These are phyloP conservation scores for Cercospora brassicicola DNA, from an alignment of 2,329 filamentous ascomycete genomes.

Conservation along the genomic window DNA sequence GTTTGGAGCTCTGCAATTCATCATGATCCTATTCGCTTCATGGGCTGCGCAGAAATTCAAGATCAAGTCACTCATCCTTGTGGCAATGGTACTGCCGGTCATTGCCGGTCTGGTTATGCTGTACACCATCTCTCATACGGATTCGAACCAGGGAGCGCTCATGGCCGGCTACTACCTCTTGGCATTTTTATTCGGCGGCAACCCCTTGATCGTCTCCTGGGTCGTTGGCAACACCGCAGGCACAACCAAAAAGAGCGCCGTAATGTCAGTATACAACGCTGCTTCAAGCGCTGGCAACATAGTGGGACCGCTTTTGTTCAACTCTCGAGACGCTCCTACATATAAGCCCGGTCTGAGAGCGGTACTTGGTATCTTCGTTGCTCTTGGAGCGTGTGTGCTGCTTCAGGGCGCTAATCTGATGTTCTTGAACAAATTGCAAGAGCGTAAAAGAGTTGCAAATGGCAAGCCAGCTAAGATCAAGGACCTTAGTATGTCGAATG, in stretches of 20 bases:
- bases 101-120: conserved; percentile 61
- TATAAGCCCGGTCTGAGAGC: conserved; percentile 60
- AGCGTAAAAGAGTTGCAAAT: conserved; percentile 55
- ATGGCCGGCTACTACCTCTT: conserved; percentile 66
- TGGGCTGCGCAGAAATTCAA: conserved; percentile 59
- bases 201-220: conserved; percentile 67
- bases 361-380: conserved; percentile 57
- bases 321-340: conserved; percentile 55
- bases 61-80: conserved; percentile 59
- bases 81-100: conserved; percentile 58
- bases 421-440: conserved; percentile 59
- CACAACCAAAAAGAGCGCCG: conserved; percentile 65
- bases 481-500: conserved; percentile 61
- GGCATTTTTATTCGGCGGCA: conserved; percentile 65
- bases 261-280: conserved; percentile 65
- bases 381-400: conserved; percentile 54
- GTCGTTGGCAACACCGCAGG: conserved; percentile 69
- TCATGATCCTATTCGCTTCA: conserved; percentile 60
- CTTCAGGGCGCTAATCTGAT: conserved; percentile 58
- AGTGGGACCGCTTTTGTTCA: conserved; percentile 65
- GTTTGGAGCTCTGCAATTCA: conserved; percentile 62
- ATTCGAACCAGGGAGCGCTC: conserved; percentile 49
- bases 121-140: conserved; percentile 53
- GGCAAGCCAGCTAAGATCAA: conserved; percentile 62
- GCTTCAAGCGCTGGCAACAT: conserved; percentile 64